Evolutionary conservation across 2,329 filamentous ascomycete genomes (phyloP), one percentile per base, ranked within the genome.

Genomic region (Pseudogymnoascus sp.): DNA sequence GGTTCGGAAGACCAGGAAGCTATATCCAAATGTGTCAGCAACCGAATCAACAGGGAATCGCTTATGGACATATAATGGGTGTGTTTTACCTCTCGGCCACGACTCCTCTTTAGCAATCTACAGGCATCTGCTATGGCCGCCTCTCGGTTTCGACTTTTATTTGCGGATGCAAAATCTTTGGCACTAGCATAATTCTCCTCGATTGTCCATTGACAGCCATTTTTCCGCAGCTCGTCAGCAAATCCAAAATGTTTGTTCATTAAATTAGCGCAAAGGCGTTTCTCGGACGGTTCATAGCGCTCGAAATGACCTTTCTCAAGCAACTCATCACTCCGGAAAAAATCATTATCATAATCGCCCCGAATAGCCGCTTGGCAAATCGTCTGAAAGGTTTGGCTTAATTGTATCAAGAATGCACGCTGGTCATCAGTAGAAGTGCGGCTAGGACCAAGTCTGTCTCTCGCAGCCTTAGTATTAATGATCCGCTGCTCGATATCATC

Each of bases 271-370:
- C 64, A 62, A 35, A 65, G 47, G 38, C 65, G 38, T 57, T 59
- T 59, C 30, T 65, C 63, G 12, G 62, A 53, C 35, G 41, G 35
- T 6, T 30, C 9, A 50, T 53, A 15, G 30, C 7, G 2, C 30
- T 7, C 3, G 9, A 33, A 33, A 6, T 6, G 30, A 2, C 9
- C 2, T 8, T 2, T 8, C 30, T 6, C 30, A 33, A 7, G 30
- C 37, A 53, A 41, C 4, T 36, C 9, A 38, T 53, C 20, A 22
- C 11, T 14, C 6, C 39, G 59, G 25, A 67, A 67, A 11, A 65
- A 67, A 11, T 61, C 41, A 35, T 65, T 58, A 2, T 65, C 64
- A 35, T 67, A 67, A 18, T 62, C 58, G 36, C 65, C 64, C n/a
- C 59, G 60, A 14, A 64, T 50, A n/a, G 65, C 62, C 20, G 60